phyloP scores from a whole-genome alignment of 495 filamentous ascomycete genomes.

The Hypoxylon subgilvum region DNA sequence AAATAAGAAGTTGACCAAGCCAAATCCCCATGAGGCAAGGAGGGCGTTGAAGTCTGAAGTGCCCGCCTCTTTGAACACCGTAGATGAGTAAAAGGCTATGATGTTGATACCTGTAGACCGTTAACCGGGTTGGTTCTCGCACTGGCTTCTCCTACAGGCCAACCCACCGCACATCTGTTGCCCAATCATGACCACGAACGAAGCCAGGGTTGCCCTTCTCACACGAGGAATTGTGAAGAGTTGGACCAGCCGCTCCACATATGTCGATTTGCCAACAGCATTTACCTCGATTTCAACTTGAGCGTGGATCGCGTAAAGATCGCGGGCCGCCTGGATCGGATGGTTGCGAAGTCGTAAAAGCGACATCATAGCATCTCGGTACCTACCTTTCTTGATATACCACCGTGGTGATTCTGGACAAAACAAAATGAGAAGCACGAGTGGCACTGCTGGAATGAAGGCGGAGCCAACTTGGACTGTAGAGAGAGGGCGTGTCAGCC shows the following conservation, averaged over 20 bases:
- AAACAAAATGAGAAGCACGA: constrained; percentile 66
- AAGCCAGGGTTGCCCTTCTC: constrained; percentile 69
- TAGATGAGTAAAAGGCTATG: constrained; percentile 72
- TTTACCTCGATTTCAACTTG: constrained; percentile 62
- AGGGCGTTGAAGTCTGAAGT: constrained; percentile 51
- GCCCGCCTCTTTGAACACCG: constrained; percentile 63
- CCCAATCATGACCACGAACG: constrained; percentile 67
- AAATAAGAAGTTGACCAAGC: constrained; percentile 65
- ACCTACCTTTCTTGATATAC: constrained; percentile 65
- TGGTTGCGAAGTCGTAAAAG: constrained; percentile 66
- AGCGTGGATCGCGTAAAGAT: constrained; percentile 68
- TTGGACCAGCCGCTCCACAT: constrained; percentile 63
- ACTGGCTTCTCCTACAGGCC: constrained; percentile 1
- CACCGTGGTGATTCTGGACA: constrained; percentile 75
- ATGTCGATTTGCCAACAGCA: constrained; percentile 48
- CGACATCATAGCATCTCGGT: constrained; percentile 63
- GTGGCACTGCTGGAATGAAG: constrained; percentile 73
- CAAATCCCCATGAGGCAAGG: constrained; percentile 65
- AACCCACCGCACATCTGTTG: constrained; percentile 63
- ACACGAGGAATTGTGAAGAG: constrained; percentile 73
- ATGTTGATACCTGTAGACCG: constrained; percentile 57
- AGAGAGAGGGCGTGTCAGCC: background rate
- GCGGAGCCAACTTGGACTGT: constrained; percentile 66
- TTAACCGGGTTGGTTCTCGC: constrained; percentile 15
- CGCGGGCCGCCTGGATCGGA: constrained; percentile 65